Conservation (phyloP, 352 stramenopile genomes). For the Phytophthora fragariae region DNA sequence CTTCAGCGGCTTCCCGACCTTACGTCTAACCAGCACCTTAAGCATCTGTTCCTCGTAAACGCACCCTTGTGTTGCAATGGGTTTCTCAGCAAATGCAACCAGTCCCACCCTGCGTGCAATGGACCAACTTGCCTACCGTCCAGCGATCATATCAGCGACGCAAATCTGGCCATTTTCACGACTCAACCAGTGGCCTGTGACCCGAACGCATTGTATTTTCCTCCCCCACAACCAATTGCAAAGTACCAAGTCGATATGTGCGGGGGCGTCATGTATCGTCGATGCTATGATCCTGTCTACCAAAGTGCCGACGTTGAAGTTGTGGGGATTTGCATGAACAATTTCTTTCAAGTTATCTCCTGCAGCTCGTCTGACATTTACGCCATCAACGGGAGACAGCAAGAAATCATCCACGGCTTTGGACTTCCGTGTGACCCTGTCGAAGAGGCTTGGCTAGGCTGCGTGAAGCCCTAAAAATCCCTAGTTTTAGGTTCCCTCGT, state of each 20-base stretch:
- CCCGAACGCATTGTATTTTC: background rate
- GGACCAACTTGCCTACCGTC: background rate
- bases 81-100: constrained; percentile 25
- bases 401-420: constrained; percentile 10
- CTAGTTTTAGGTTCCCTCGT: background rate
- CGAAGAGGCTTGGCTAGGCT: constrained; percentile 20
- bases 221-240: background rate
- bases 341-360: constrained; percentile 18
- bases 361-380: constrained; percentile 5
- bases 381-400: constrained; percentile 4
- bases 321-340: constrained; percentile 17
- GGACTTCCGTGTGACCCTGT: constrained; percentile 9
- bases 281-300: background rate
- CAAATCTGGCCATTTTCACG: background rate
- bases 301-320: background rate
- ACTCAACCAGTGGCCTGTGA: constrained; percentile 1
- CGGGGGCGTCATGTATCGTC: constrained; percentile 14
- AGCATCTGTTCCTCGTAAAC: constrained; percentile 4
- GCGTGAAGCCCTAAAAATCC: background rate
- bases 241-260: constrained; percentile 13
- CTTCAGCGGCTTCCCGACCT: constrained; percentile 21
- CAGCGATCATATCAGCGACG: background rate
- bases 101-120: background rate
- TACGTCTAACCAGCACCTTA: background rate
- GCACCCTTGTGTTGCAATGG: constrained; percentile 31